Base-by-base conservation (phyloP, 306 rosid species). In the Lathyrus sativus region DNA sequence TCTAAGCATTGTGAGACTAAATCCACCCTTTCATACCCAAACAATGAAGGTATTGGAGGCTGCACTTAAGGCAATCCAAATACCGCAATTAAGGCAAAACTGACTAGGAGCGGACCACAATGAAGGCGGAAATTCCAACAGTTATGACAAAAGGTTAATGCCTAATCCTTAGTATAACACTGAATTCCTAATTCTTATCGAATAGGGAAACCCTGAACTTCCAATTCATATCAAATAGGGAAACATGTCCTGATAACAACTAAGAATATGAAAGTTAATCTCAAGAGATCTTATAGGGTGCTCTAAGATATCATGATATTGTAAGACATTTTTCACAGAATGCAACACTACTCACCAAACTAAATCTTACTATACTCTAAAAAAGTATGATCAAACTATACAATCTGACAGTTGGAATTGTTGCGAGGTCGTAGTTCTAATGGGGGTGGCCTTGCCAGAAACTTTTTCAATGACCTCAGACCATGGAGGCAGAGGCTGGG, bases 201-300 rank as follows among this genome's bases (percentile, higher is more conserved):
- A 19, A 19, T 49, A 49, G 51, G 5, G 12, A 13, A 5, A 38
- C 3, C 0, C 53, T 46, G 17, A 14, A 46, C 22, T 13, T 5
- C 53, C 13, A 46, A 46, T 14, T 46, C 22, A 5, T 14, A 55
- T 26, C 15, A 55, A 55, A 28, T 26, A 24, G 37, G 37, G 61
- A 54, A 54, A 24, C 37, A 55, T 24, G 26, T 55, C 17, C 31
- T 55, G 61, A 24, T 55, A 55, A 55, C 33, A 55, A 53, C 59
- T 53, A 53, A 3, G 33, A 53, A 53, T 22, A 53, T 53, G 17
- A 19, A 50, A 50, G 19, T 26, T 50, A 50, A 18, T 2, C 29
- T 3, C 3, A 17, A 50, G 57, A 18, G 57, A 44, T 43, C 48
- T 4, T 12, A 31, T 31, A 31, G 35, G 17, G 13, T 4, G 7